phyloP scores from a whole-genome alignment of 306 rosid genomes.

The Hylodesmum podocarpum region DNA sequence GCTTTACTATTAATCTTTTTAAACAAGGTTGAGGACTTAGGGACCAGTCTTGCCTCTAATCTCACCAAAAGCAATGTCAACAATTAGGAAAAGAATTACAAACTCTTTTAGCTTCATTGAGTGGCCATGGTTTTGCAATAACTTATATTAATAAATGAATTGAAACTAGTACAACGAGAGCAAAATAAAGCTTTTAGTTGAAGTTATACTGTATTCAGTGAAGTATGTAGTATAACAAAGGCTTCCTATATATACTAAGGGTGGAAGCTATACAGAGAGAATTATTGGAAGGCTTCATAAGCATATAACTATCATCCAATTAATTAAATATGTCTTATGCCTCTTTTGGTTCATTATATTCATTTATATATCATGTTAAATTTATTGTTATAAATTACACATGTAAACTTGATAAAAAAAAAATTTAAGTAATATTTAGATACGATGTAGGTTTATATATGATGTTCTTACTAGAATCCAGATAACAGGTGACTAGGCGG shows the following conservation, averaged over 20 bases:
- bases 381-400: background rate
- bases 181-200: background rate
- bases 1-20: background rate
- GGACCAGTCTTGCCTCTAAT: slow-evolving; percentile 9
- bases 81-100: background rate
- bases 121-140: background rate
- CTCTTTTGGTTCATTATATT: background rate
- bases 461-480: no score
- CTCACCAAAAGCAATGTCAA: background rate
- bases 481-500: no score
- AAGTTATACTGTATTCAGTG: background rate
- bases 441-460: no score
- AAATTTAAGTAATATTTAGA: no score
- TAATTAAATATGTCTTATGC: background rate
- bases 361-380: background rate
- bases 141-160: background rate
- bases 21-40: background rate
- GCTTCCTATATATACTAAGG: background rate
- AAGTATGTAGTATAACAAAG: background rate
- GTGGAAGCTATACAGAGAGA: background rate
- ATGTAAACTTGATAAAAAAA: no score
- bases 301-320: background rate
- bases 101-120: slow-evolving; percentile 1
- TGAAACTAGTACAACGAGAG: background rate
- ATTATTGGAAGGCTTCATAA: background rate